A percentile compares a stretch with the other conserved stretches of the same genome.
Conservation (phyloP, 2,329 filamentous ascomycete genomes). For the Madurella mycetomatis region DNA sequence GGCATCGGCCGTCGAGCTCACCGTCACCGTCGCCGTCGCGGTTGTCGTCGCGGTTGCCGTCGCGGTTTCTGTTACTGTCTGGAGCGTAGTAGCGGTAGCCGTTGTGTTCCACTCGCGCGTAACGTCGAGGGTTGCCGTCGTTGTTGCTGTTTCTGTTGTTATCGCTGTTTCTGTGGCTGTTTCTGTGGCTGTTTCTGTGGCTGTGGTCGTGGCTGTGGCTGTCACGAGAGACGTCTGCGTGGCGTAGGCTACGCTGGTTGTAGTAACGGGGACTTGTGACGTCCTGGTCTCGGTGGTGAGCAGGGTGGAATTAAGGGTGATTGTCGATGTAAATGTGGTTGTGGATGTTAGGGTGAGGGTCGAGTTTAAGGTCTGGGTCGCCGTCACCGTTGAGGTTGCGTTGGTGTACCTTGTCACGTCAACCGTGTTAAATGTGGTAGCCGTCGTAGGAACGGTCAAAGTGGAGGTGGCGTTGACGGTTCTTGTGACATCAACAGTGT, state of each 20-base stretch:
- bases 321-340: neutral
- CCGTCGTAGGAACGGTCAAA: neutral
- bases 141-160: neutral
- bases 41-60: neutral
- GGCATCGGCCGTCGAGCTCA: too few species aligned
- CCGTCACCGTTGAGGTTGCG: neutral
- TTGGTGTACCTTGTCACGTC: slow-evolving; percentile 4
- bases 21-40: neutral
- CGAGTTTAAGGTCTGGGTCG: neutral
- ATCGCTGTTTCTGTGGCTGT: neutral
- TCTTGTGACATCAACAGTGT: slow-evolving; percentile 4
- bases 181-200: neutral
- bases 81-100: neutral
- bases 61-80: neutral
- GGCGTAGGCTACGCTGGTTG: neutral
- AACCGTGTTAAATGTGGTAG: slow-evolving; percentile 3
- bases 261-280: neutral
- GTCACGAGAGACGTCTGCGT: slow-evolving; percentile 6
- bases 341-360: neutral
- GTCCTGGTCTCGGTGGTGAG: neutral
- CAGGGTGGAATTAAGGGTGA: neutral
- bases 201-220: neutral
- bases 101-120: neutral
- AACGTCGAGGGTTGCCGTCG: neutral
- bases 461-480: slow-evolving; percentile 8